Conservation (phyloP, 2,329 filamentous ascomycete genomes). For the Colletotrichum sojae region DNA sequence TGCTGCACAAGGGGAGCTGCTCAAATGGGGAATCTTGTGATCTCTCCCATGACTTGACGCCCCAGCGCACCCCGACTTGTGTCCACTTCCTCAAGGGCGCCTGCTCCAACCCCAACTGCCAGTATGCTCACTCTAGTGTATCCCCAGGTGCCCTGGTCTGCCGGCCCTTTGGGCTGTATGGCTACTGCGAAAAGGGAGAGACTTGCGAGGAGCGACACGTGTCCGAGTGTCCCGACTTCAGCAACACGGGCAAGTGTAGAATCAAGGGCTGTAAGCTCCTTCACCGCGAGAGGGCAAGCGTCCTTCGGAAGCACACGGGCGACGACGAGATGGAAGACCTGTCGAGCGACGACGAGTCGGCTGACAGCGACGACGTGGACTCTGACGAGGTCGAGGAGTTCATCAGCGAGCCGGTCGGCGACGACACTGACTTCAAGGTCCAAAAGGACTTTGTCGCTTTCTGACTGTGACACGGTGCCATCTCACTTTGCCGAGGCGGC, state of each 20-base stretch:
- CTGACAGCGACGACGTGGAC: slow-evolving; percentile 83
- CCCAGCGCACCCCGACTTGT: slow-evolving; percentile 89
- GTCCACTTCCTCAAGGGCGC: slow-evolving; percentile 91
- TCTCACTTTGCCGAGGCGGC: slow-evolving; percentile 24
- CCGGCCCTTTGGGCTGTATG: slow-evolving; percentile 84
- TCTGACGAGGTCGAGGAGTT: slow-evolving; percentile 81
- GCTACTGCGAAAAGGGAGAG: slow-evolving; percentile 89
- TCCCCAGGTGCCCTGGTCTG: slow-evolving; percentile 85
- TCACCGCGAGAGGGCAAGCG: slow-evolving; percentile 89
- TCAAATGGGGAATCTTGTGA: slow-evolving; percentile 84
- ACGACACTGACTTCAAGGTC: slow-evolving; percentile 69
- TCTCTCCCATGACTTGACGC: slow-evolving; percentile 87
- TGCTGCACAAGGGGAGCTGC: slow-evolving; percentile 85
- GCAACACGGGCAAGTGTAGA: slow-evolving; percentile 89
- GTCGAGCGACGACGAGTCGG: slow-evolving; percentile 82
- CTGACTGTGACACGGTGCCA: slow-evolving; percentile 44
- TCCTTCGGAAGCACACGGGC: slow-evolving; percentile 74
- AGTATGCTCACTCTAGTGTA: slow-evolving; percentile 87
- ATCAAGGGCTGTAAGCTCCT: slow-evolving; percentile 85
- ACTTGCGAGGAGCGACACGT: slow-evolving; percentile 87
- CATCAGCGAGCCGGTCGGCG: slow-evolving; percentile 67
- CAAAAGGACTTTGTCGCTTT: slow-evolving; percentile 72
- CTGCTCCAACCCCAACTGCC: slow-evolving; percentile 89
- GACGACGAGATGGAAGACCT: slow-evolving; percentile 76
- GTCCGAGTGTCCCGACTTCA: slow-evolving; percentile 94